These are phyloP conservation scores for Microdochium bolleyi DNA, from an alignment of 2,329 filamentous ascomycete genomes.

Conservation along the genomic window DNA sequence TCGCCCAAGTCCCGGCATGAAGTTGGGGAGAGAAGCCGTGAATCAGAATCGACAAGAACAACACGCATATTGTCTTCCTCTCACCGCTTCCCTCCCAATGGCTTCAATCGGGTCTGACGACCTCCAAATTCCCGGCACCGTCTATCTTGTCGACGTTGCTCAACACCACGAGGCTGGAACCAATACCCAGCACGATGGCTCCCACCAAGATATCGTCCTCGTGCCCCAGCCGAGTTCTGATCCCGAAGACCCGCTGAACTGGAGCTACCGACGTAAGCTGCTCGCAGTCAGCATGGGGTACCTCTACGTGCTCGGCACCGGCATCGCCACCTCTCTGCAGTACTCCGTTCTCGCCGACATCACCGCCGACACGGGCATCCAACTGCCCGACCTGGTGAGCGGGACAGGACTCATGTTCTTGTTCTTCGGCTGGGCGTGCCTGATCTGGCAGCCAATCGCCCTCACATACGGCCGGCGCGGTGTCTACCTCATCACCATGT, in stretches of 20 bases:
- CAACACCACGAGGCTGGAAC: conserved; percentile 3
- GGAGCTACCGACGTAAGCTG: conserved; percentile 19
- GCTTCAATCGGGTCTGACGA: neutral
- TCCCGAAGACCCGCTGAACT: conserved; percentile 73
- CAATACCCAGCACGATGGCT: conserved; percentile 1
- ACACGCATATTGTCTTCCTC: no score
- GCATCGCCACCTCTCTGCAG: conserved; percentile 36
- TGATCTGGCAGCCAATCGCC: conserved; percentile 40
- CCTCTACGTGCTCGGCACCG: conserved; percentile 37
- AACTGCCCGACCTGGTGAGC: conserved; percentile 15
- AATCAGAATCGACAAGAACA: no score
- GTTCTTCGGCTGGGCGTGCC: conserved; percentile 31
- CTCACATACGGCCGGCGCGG: conserved; percentile 34
- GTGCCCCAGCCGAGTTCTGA: conserved; percentile 83
- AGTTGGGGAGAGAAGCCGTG: no score
- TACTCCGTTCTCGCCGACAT: conserved; percentile 42
- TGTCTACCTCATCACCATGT: conserved; percentile 28
- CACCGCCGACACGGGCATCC: conserved; percentile 27
- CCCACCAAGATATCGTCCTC: conserved; percentile 20
- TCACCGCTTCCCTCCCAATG: neutral
- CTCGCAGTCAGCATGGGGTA: conserved; percentile 16
- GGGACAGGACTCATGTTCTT: conserved; percentile 25
- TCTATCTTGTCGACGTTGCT: conserved; percentile 20
- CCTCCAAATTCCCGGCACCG: conserved; percentile 14
- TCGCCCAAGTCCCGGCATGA: no score